These are phyloP conservation scores for Neospora caninum DNA, from an alignment of 169 alveolate species.

Conservation along the genomic window DNA sequence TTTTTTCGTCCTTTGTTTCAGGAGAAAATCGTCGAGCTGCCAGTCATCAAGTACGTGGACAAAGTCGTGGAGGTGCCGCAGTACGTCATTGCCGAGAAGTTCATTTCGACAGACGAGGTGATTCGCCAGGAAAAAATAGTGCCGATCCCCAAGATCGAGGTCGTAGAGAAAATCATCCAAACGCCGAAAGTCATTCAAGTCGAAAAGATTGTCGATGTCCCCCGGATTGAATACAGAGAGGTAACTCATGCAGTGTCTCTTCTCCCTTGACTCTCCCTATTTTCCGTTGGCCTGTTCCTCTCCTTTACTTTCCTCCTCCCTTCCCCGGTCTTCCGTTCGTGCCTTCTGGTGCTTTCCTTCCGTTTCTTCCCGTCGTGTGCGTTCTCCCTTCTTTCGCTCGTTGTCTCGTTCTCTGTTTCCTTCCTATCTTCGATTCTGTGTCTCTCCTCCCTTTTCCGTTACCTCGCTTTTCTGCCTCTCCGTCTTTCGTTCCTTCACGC, in stretches of 20 bases:
- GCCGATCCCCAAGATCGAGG: conserved; percentile 27
- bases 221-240: conserved; percentile 49
- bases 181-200: not conserved
- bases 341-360: too few relatives aligned
- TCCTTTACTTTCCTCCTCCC: too few relatives aligned
- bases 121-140: conserved; percentile 33
- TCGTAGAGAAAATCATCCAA: conserved; percentile 17
- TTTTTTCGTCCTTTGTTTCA: not conserved
- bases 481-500: too few relatives aligned
- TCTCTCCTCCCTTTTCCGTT: too few relatives aligned
- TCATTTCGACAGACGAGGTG: conserved; percentile 18
- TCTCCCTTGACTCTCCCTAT: too few relatives aligned
- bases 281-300: too few relatives aligned
- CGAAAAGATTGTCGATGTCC: conserved; percentile 42
- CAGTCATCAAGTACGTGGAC: conserved; percentile 37
- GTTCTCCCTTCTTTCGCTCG: not conserved
- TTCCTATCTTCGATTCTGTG: too few relatives aligned
- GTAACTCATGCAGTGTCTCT: not conserved
- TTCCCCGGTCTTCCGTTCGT: too few relatives aligned
- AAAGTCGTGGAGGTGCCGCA: conserved; percentile 37
- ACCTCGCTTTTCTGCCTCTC: not conserved
- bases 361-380: too few relatives aligned
- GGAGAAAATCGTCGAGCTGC: conserved; percentile 48
- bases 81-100: not conserved
- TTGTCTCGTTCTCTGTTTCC: too few relatives aligned